These are phyloP conservation scores for Naganishia vaughanmartiniae DNA, from an alignment of 768 basidiomycete species.

Conservation along the genomic window DNA sequence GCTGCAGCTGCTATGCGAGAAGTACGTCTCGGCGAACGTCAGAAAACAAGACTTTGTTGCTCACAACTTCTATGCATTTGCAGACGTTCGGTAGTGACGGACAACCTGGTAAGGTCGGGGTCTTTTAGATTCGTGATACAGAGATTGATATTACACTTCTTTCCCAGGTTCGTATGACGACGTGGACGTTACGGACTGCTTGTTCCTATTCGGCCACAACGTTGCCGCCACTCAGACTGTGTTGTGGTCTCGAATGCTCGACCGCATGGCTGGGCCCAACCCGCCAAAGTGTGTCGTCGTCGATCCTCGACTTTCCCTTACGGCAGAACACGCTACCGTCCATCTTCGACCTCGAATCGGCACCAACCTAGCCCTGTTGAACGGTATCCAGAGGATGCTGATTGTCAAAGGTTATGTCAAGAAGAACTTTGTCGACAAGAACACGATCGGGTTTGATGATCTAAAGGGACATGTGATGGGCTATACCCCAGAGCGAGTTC, in stretches of 20 bases:
- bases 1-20: slow-evolving; percentile 39
- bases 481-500: slow-evolving; percentile 35
- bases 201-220: slow-evolving; percentile 39
- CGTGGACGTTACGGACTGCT: slow-evolving; percentile 33
- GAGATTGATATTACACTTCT: neutral
- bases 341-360: slow-evolving; percentile 31
- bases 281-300: slow-evolving; percentile 36
- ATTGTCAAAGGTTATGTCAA: slow-evolving; percentile 36
- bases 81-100: slow-evolving; percentile 37
- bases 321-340: slow-evolving; percentile 33
- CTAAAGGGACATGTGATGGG: slow-evolving; percentile 33
- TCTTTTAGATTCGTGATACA: neutral
- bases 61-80: neutral
- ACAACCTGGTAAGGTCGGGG: slow-evolving; percentile 29
- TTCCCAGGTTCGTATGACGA: slow-evolving; percentile 22
- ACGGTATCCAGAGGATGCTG: slow-evolving; percentile 36
- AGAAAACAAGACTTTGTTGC: neutral
- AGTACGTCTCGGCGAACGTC: neutral
- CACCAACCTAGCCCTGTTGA: slow-evolving; percentile 36
- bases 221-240: slow-evolving; percentile 39
- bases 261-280: slow-evolving; percentile 35
- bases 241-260: slow-evolving; percentile 37
- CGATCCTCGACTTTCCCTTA: slow-evolving; percentile 35
- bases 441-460: slow-evolving; percentile 35
- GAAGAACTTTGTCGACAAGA: slow-evolving; percentile 33